Base-by-base conservation (phyloP, 148 eudicot genomes). In the Cornus controversa region DNA sequence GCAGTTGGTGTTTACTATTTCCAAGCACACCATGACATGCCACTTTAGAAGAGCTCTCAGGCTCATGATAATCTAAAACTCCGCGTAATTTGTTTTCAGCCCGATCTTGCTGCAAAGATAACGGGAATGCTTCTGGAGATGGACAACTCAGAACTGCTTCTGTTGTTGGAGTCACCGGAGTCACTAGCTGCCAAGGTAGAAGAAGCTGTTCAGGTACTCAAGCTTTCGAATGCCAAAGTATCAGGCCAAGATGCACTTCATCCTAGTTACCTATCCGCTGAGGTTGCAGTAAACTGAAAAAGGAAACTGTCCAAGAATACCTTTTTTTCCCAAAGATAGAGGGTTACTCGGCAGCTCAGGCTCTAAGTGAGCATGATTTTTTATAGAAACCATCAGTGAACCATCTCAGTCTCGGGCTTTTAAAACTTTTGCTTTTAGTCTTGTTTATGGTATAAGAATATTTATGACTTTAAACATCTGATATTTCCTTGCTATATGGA, bases 81-180 rank as follows among this genome's bases (percentile, higher is more conserved):
- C 11, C 8, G 13, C 13, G 8, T 45, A 45, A 8, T 45, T 45
- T 45, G 50, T 2, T 72, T 69, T 80, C 80, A 93, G 94, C 93
- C 97, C 57, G 91, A 93, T 74, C 87, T 88, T 45, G 97, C 85
- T 25, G 87, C 83, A 58, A 93, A 93, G 84, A 84, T 93, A 8
- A 93, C 97, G 0, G 97, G 97, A 22, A 93, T 91, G 97, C 84
- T 93, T 63, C 77, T 93, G 81, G 97, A 93, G 85, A 91, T 93
- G 97, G 97, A 93, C 84, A 93, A 91, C 70, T 24, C 89, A 0
- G 93, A 91, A 75, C 70, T 93, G 28, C 87, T 93, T 62, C 69
- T 88, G 34, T 66, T 91, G 24, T 84, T 93, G 80, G 92, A 93
- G 66, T 91, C 94, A 67, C 84, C 93, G 0, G 92, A 91, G 66